These are phyloP conservation scores for Aspergillus aculeatus DNA, from an alignment of 2,329 filamentous ascomycete genomes.

Conservation along the genomic window DNA sequence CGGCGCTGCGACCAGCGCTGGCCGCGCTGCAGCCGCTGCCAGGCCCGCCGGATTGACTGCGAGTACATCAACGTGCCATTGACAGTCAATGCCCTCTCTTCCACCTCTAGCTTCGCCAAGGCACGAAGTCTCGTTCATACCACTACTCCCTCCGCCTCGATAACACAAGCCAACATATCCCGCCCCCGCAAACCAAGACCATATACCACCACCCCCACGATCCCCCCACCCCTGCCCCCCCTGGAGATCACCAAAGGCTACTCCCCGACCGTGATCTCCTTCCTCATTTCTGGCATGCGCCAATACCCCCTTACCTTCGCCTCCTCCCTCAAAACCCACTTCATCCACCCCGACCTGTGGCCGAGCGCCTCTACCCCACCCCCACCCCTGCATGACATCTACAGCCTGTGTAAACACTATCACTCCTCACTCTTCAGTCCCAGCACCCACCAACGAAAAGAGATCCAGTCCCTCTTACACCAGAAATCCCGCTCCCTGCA, in stretches of 20 bases:
- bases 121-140: not conserved
- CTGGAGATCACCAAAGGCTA: conserved; percentile 28
- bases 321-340: conserved; percentile 20
- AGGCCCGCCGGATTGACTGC: conserved; percentile 21
- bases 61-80: conserved; percentile 28
- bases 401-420: conserved; percentile 22
- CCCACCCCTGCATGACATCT: conserved; percentile 18
- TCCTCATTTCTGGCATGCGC: conserved; percentile 22
- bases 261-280: conserved; percentile 17
- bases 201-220: not conserved
- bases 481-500: conserved; percentile 15
- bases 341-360: conserved; percentile 28
- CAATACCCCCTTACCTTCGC: conserved; percentile 20
- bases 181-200: not conserved
- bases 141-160: not conserved
- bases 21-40: conserved; percentile 27
- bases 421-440: not conserved
- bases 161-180: not conserved
- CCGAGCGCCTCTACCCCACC: conserved; percentile 9
- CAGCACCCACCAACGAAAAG: not conserved
- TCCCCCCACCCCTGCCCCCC: conserved; percentile 13
- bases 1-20: conserved; percentile 29
- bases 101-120: not conserved
- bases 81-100: not conserved
- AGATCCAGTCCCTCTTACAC: conserved; percentile 11